A percentile compares a stretch with the other conserved stretches of the same genome.
These are phyloP conservation scores for Coffea humblotiana DNA, from an alignment of 305 asterid species.

Conservation along the genomic window DNA sequence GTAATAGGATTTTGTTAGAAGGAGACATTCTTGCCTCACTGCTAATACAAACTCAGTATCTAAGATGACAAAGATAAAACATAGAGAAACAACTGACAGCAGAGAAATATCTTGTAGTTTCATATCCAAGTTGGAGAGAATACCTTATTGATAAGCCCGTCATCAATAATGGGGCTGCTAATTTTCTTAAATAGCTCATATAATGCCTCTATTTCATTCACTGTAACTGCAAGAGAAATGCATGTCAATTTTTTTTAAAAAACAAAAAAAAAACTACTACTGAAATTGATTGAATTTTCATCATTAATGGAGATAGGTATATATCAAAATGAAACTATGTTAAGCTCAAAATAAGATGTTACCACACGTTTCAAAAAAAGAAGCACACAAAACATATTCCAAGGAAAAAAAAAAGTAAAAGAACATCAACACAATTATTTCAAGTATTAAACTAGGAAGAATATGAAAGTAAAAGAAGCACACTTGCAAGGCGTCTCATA, in stretches of 20 bases:
- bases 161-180: slow-evolving; percentile 69
- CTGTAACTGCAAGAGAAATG: slow-evolving; percentile 54
- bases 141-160: slow-evolving; percentile 92
- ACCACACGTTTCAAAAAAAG: too few species aligned
- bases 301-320: neutral
- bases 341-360: neutral
- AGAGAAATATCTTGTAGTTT: neutral
- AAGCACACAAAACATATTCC: too few species aligned
- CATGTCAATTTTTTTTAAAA: neutral
- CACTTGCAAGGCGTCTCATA: slow-evolving; percentile 87
- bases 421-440: neutral
- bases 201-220: slow-evolving; percentile 81
- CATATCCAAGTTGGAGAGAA: neutral
- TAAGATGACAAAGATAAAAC: neutral
- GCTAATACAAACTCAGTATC: neutral
- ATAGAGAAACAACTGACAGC: neutral
- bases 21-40: neutral
- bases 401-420: too few species aligned
- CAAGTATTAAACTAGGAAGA: neutral
- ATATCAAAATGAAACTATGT: neutral
- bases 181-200: slow-evolving; percentile 69
- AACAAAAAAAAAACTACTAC: too few species aligned
- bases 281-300: neutral
- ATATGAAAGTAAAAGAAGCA: slow-evolving; percentile 10
- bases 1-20: slow-evolving; percentile 6